A percentile compares a stretch with the other conserved stretches of the same genome.
Conservation (phyloP, 1,284 basidiomycete genomes). For the Leccinum pachyderme region DNA sequence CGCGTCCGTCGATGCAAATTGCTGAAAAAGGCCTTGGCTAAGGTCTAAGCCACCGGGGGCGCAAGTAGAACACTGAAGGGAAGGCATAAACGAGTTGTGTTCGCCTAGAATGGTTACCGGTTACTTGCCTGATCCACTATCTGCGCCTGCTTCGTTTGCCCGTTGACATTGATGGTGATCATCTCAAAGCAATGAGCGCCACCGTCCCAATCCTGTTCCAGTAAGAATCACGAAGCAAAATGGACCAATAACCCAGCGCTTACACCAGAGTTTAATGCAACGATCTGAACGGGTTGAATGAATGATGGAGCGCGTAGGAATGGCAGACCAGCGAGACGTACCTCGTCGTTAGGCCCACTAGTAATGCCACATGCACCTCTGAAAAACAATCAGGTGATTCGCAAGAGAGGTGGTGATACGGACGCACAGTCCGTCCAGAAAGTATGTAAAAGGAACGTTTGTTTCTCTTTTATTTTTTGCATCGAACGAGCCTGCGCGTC, state of each 20-base stretch:
- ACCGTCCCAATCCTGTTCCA: constrained; percentile 36
- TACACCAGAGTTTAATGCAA: constrained; percentile 43
- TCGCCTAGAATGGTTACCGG: background rate
- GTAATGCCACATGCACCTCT: constrained; percentile 31
- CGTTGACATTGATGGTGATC: constrained; percentile 55
- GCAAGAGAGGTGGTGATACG: background rate
- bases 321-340: constrained; percentile 10
- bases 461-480: constrained; percentile 19
- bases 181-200: constrained; percentile 51
- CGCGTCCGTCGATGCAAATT: constrained; percentile 35
- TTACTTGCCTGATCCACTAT: constrained; percentile 51
- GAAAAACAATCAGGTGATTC: constrained; percentile 1
- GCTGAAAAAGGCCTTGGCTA: constrained; percentile 45
- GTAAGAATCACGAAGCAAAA: constrained; percentile 4
- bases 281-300: constrained; percentile 36
- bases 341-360: constrained; percentile 28
- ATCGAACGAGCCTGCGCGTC: background rate
- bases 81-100: background rate
- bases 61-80: constrained; percentile 41
- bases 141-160: constrained; percentile 51
- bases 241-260: constrained; percentile 2
- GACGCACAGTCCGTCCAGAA: constrained; percentile 26
- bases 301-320: background rate
- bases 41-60: constrained; percentile 45
- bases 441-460: constrained; percentile 28